These are phyloP conservation scores for Nannochloris sp. DNA, from an alignment of 139 green algal species.

Conservation along the genomic window DNA sequence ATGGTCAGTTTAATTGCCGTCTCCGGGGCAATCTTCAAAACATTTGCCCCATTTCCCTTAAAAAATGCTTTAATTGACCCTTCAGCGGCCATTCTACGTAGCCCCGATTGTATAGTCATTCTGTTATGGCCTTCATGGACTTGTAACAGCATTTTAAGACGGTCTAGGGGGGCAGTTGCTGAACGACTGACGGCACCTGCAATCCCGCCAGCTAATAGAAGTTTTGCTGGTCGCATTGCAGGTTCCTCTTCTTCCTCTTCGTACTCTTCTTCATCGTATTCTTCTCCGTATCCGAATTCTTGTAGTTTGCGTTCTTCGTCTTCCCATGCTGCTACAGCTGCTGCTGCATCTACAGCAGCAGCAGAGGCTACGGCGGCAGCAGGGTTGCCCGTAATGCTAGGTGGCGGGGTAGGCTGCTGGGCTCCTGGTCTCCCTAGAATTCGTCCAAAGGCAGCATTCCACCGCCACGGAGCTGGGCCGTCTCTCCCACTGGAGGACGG, in stretches of 20 bases:
- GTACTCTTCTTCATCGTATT: conserved; percentile 6
- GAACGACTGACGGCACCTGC: conserved; percentile 81
- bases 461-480: not conserved
- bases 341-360: conserved; percentile 5
- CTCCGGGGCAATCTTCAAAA: conserved; percentile 87
- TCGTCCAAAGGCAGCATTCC: not conserved
- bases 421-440: not conserved
- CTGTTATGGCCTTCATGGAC: conserved; percentile 52
- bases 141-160: conserved; percentile 89
- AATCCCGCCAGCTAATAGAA: conserved; percentile 56
- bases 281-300: not conserved
- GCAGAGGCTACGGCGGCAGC: not conserved
- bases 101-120: conserved; percentile 56
- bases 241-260: conserved; percentile 23
- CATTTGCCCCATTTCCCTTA: conserved; percentile 85
- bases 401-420: not conserved
- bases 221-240: conserved; percentile 27
- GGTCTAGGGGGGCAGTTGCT: conserved; percentile 82
- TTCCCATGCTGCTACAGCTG: not conserved
- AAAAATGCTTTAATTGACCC: conserved; percentile 70
- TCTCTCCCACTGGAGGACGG: not conserved
- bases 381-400: not conserved
- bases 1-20: conserved; percentile 77
- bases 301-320: not conserved
- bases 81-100: conserved; percentile 66